Percentiles rank a stretch among this genome's conserved stretches.
Evolutionary conservation across 2,329 filamentous ascomycete genomes (phyloP).

Genomic region (Helotiales sp.): DNA sequence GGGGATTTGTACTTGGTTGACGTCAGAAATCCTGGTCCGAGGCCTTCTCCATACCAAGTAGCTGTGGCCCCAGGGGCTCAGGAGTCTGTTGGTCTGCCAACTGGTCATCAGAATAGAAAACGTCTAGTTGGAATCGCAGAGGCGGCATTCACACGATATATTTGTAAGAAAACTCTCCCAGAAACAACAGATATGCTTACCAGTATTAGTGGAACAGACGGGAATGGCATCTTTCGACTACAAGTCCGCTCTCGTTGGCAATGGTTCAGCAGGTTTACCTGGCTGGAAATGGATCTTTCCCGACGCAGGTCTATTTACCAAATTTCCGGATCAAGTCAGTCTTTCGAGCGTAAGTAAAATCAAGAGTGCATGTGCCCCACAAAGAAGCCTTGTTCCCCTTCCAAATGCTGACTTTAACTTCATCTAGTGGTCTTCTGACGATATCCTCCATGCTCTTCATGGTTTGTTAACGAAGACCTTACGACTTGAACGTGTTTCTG

Average conservation of each 20-base stretch:
- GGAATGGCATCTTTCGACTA: not conserved
- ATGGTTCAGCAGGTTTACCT: not conserved
- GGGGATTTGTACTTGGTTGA: constrained; percentile 9
- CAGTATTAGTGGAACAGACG: not conserved
- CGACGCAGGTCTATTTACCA: not conserved
- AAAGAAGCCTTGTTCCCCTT: no score
- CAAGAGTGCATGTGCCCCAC: not conserved
- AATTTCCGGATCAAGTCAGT: not conserved
- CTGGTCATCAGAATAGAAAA: not conserved
- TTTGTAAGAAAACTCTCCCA: not conserved
- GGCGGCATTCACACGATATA: not conserved
- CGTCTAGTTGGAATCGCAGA: not conserved
- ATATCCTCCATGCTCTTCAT: constrained; percentile 7
- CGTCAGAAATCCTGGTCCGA: constrained; percentile 4
- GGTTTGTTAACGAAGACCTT: not conserved
- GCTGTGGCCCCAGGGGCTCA: not conserved
- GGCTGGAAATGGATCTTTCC: constrained; percentile 15
- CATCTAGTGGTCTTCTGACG: constrained; percentile 4
- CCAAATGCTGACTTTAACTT: not conserved
- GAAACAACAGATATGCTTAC: not conserved
- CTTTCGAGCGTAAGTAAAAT: not conserved
- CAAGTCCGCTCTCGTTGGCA: not conserved
- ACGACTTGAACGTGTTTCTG: not conserved
- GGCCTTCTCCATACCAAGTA: not conserved
- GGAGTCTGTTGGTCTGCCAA: not conserved